Conservation (phyloP, 352 stramenopile genomes). For the Pythium vanterpoolii region DNA sequence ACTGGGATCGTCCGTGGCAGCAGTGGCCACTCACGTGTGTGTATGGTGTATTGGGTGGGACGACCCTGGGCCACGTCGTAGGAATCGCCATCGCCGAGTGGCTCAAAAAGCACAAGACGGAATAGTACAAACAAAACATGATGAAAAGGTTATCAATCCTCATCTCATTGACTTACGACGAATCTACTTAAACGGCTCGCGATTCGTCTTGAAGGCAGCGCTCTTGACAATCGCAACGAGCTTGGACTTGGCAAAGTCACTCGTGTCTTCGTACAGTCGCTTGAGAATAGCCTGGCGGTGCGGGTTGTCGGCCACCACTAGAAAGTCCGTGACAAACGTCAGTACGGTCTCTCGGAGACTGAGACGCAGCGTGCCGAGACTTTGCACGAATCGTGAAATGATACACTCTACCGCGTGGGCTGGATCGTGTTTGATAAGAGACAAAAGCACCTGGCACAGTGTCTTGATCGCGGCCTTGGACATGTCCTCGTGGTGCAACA, state of each 20-base stretch:
- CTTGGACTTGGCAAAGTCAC: constrained; percentile 76
- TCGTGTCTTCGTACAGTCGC: constrained; percentile 67
- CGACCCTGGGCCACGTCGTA: constrained; percentile 35
- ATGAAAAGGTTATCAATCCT: not conserved
- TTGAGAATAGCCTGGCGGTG: constrained; percentile 60
- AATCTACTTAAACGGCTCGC: not conserved
- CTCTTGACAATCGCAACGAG: constrained; percentile 72
- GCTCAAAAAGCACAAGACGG: constrained; percentile 20
- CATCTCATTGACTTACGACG: not conserved
- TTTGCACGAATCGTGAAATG: constrained; percentile 47
- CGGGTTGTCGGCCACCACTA: constrained; percentile 43
- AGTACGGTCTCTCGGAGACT: constrained; percentile 63
- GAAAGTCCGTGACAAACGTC: constrained; percentile 58
- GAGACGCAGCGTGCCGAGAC: constrained; percentile 39
- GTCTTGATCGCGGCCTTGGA: constrained; percentile 57
- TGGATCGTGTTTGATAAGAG: constrained; percentile 52
- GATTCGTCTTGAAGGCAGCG: constrained; percentile 41
- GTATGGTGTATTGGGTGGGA: constrained; percentile 57
- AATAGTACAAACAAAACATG: constrained; percentile 8
- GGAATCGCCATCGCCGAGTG: constrained; percentile 13
- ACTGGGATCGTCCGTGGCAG: constrained; percentile 89
- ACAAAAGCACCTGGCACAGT: constrained; percentile 66
- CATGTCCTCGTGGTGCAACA: constrained; percentile 39
- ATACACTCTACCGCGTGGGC: constrained; percentile 31
- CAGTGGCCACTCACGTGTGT: constrained; percentile 86